phyloP scores from a whole-genome alignment of 148 eudicot species.

The Spergularia bocconei region DNA sequence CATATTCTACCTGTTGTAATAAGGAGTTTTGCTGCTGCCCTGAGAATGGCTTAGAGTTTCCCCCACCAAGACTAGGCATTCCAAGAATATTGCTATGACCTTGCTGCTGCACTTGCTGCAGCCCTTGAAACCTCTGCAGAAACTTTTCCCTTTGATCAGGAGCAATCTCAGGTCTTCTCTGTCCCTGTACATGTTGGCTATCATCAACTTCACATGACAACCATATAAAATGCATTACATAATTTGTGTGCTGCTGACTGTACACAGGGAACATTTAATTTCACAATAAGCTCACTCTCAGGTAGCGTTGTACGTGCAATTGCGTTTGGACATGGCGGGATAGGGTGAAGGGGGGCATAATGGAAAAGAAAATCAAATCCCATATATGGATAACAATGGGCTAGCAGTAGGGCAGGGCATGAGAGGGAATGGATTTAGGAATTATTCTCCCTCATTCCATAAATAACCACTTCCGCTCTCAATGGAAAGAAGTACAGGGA shows the following conservation, averaged over 20 bases:
- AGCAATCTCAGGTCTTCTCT: conserved; percentile 89
- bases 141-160: conserved; percentile 96
- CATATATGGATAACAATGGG: not conserved
- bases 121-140: conserved; percentile 41
- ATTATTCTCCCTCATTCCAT: not conserved
- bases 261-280: not conserved
- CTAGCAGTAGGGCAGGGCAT: not conserved
- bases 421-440: not conserved
- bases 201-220: conserved; percentile 3
- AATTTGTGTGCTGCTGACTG: not conserved
- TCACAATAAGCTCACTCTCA: not conserved
- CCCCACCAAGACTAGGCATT: conserved; percentile 69
- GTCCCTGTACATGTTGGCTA: conserved; percentile 45
- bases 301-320: not conserved
- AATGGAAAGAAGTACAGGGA: not conserved
- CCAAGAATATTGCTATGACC: conserved; percentile 78
- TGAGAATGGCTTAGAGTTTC: conserved; percentile 72
- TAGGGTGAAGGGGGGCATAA: not conserved
- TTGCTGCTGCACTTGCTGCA: conserved; percentile 92
- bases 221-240: not conserved
- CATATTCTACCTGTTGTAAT: conserved; percentile 68
- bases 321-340: not conserved
- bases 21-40: conserved; percentile 80
- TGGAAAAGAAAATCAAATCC: not conserved
- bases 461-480: not conserved